Percentiles rank a stretch among this genome's conserved stretches.
phyloP scores from a whole-genome alignment of 192 early-diverging fungal species.

The Coemansia sp. region DNA sequence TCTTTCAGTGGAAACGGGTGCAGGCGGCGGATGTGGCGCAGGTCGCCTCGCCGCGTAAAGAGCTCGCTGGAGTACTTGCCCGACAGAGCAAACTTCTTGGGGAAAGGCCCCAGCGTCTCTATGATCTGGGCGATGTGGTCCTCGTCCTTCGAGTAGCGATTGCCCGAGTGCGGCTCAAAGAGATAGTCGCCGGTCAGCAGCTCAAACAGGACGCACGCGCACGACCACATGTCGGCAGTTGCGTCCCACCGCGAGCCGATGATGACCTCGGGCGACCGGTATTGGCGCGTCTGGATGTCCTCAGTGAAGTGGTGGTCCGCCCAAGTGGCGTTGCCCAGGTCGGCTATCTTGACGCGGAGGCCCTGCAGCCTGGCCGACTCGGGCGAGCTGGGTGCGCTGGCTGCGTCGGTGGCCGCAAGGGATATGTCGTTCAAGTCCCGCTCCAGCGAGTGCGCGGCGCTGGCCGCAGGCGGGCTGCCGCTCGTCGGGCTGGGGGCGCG shows the following conservation, averaged over 20 bases:
- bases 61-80: slow-evolving; percentile 86
- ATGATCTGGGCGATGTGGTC: slow-evolving; percentile 98
- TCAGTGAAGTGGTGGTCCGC: slow-evolving; percentile 92
- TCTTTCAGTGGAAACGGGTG: slow-evolving; percentile 81
- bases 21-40: slow-evolving; percentile 88
- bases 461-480: background rate
- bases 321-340: slow-evolving; percentile 98
- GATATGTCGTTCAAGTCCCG: slow-evolving; percentile 71
- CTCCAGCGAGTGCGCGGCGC: slow-evolving; percentile 54
- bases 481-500: slow-evolving; percentile 47
- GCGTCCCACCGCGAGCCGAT: slow-evolving; percentile 85
- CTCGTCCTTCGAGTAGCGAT: slow-evolving; percentile 88
- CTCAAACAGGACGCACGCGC: slow-evolving; percentile 95
- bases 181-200: slow-evolving; percentile 92
- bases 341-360: slow-evolving; percentile 91
- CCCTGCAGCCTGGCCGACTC: slow-evolving; percentile 10
- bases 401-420: slow-evolving; percentile 50
- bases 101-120: slow-evolving; percentile 89
- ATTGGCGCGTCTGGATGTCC: slow-evolving; percentile 98
- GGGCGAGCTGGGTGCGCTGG: slow-evolving; percentile 15
- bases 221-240: slow-evolving; percentile 91
- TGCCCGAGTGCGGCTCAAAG: slow-evolving; percentile 90
- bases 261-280: slow-evolving; percentile 95
- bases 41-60: slow-evolving; percentile 88
- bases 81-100: slow-evolving; percentile 73